Base-by-base conservation (phyloP, 805 yeast species). In the Zygotorulaspora chibaensis region DNA sequence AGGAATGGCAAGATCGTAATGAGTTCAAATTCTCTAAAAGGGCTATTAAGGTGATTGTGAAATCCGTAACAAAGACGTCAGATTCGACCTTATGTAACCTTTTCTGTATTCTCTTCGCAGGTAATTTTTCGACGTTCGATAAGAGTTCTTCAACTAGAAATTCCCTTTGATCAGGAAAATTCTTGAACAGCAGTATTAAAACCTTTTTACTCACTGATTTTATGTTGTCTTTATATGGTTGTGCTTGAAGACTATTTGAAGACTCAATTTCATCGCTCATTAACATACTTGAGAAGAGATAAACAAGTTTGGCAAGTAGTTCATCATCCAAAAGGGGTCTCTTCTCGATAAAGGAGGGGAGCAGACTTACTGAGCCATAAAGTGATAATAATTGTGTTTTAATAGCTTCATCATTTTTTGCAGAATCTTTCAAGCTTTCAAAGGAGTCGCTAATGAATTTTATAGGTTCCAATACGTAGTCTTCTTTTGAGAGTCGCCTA, bases 71-170 rank as follows among this genome's bases (percentile, higher is more conserved):
- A 37, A 42, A 57, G 3, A 38, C 34, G 11, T 45, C 49, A 23
- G 42, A 40, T 7, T 47, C 50, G 1, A 61, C 33, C 40, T 50
- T 52, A 16, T 55, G 52, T 23, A 66, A 41, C 31, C 51, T 59
- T 42, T 51, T 59, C 13, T 55, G 59, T 0, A 61, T 35, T 52
- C 76, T 80, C 25, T 70, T 69, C 0, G 66, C 62, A 0, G 85
- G 77, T 2, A 81, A 54, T 17, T 67, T 71, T 38, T 76, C 78
- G 43, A 81, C 64, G 44, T 74, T 75, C 1, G 73, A 63, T 10
- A 83, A 54, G 2, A 84, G 54, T 58, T 87, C 93, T 43, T 75
- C 75, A 7, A 86, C 54, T 4, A 87, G 71, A 56, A 81, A 83
- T 1, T 65, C 63, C 45, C 85, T 66, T 55, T 87, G 95, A 34